Evolutionary conservation across 371 early-diverging fungal species (phyloP).

Genomic region (Rhizopus arrhizus): DNA sequence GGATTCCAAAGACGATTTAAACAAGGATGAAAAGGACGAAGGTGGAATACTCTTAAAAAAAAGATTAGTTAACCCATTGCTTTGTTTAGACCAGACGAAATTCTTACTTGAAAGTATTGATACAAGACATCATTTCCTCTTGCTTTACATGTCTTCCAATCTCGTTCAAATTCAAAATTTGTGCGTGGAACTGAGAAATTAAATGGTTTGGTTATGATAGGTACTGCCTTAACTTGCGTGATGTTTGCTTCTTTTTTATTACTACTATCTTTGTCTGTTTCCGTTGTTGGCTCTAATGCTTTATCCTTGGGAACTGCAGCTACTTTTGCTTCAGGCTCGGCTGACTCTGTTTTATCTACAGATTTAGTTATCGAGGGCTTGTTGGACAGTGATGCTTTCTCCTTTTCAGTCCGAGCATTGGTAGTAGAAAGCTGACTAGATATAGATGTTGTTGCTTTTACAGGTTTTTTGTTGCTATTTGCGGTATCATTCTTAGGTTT

Average conservation of each 20-base stretch:
- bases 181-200: slow-evolving; percentile 52
- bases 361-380: no score
- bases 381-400: no score
- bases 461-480: no score
- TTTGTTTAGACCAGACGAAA: neutral
- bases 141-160: slow-evolving; percentile 67
- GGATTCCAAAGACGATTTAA: slow-evolving; percentile 76
- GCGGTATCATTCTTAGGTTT: no score
- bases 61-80: neutral
- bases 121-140: slow-evolving; percentile 58
- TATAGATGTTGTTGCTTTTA: no score
- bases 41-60: slow-evolving; percentile 53
- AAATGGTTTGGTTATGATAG: slow-evolving; percentile 6
- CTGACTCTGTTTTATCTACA: no score
- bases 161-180: slow-evolving; percentile 76
- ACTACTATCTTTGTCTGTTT: neutral
- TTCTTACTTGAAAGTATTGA: slow-evolving; percentile 67
- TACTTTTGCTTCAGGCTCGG: no score
- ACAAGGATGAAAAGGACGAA: slow-evolving; percentile 50
- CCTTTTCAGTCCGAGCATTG: no score
- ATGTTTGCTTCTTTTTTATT: neutral
- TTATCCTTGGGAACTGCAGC: no score
- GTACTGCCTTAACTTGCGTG: neutral
- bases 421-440: no score
- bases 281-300: neutral